Evolutionary conservation across 768 basidiomycete species (phyloP).

Genomic region (Tylopilus felleus): DNA sequence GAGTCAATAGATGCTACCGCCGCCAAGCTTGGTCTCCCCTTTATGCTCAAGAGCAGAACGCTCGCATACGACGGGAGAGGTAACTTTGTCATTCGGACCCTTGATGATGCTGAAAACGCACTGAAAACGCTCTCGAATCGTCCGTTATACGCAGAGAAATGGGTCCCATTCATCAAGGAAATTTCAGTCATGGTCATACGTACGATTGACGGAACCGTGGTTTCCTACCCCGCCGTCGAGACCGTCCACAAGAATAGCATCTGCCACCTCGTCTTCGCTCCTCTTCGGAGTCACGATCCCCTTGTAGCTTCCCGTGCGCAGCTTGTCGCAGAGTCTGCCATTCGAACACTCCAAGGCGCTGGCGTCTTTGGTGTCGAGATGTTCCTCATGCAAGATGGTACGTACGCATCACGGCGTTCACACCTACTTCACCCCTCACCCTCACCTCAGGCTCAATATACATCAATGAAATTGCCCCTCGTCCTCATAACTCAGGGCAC

Average conservation of each 20-base stretch:
- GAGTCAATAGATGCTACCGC: constrained; percentile 53
- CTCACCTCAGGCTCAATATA: constrained; percentile 58
- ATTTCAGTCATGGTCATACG: constrained; percentile 98
- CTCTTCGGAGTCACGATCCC: constrained; percentile 62
- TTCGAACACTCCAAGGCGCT: constrained; percentile 77
- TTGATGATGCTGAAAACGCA: constrained; percentile 49
- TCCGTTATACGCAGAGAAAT: constrained; percentile 90
- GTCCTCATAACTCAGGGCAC: constrained; percentile 98
- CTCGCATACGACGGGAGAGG: constrained; percentile 96
- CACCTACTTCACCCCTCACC: neutral
- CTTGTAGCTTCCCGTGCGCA: constrained; percentile 59
- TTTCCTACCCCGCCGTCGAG: constrained; percentile 89
- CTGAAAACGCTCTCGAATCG: constrained; percentile 55
- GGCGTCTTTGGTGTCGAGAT: constrained; percentile 98
- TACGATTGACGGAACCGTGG: constrained; percentile 64
- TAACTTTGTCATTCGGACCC: constrained; percentile 70
- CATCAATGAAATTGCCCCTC: constrained; percentile 96
- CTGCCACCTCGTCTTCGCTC: constrained; percentile 90
- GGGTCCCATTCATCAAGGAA: constrained; percentile 85
- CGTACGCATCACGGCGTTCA: constrained; percentile 15
- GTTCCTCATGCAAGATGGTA: constrained; percentile 90
- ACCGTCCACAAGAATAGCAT: constrained; percentile 93
- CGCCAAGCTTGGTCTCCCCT: constrained; percentile 67
- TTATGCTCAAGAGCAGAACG: constrained; percentile 96
- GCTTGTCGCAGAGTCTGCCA: constrained; percentile 73